Base-by-base conservation (phyloP, 2,329 filamentous ascomycete species). In the Trematosphaeria pertusa region DNA sequence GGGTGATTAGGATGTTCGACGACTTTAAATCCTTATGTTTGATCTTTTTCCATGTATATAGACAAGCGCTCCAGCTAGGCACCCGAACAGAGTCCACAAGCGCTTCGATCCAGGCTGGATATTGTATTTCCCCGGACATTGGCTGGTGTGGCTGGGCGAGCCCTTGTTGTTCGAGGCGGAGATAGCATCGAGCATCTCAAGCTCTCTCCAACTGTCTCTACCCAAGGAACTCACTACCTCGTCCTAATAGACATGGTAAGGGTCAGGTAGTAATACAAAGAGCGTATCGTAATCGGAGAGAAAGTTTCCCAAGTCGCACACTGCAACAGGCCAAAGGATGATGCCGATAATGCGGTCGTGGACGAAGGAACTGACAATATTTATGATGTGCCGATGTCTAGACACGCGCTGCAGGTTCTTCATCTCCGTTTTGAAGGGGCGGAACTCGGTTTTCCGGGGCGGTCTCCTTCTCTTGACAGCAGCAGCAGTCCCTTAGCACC, bases 281-380 rank as follows among this genome's bases (percentile, higher is more conserved):
- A 39, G 22, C 7, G 14, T 14, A 20, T 22, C 28, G 4, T 17
- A 24, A 17, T 42, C 39, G 30, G 33, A 12, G 18, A 33, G n/a
- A 17, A 42, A 42, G 4, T 5, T 26, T n/a, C 30, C 17, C 12
- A 42, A 26, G 19, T 33, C 39, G 39, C 39, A 42, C 22, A 42
- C 22, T 33, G 39, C 39, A 14, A 33, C 19, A 33, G 39, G 39
- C 28, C 39, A 42, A 33, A 42, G 17, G 8, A 42, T n/a, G 17
- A 42, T 33, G 6, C 28, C 30, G 19, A 42, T 26, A 12, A 33
- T 14, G 8, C 21, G 14, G 12, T 31, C 20, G 17, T 31, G 24
- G 9, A 34, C 19, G 14, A 42, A 28, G 7, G 24, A 28, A 7
- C 24, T 12, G 24, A 28, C 12, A 28, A 28, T 28, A 12, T 28